These are phyloP conservation scores for Alternaria infectoria DNA, from an alignment of 2,329 filamentous ascomycete species.

Conservation along the genomic window DNA sequence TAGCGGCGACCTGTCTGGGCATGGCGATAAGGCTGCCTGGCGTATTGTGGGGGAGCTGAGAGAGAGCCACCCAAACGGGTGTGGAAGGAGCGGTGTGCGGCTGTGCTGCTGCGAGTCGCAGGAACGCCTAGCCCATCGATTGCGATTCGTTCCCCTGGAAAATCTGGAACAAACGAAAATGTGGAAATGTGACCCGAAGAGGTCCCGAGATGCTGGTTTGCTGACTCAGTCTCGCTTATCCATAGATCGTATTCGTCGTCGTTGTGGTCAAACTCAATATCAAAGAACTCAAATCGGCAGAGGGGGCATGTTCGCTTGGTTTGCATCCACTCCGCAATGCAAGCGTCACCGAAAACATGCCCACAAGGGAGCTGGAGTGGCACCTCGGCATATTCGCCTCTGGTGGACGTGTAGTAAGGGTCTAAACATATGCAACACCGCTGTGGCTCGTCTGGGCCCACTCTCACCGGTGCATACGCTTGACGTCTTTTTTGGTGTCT, in stretches of 20 bases:
- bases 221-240: constrained; percentile 1
- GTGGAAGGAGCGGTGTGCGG: constrained; percentile 10
- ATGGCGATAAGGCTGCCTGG: background rate
- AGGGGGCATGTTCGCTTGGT: constrained; percentile 20
- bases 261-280: background rate
- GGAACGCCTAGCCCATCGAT: background rate
- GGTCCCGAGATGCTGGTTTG: background rate
- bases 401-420: constrained; percentile 7
- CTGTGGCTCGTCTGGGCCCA: background rate
- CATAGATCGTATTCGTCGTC: background rate
- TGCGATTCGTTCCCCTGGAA: background rate
- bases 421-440: constrained; percentile 22
- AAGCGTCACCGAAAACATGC: constrained; percentile 23
- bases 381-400: constrained; percentile 8
- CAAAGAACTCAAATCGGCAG: constrained; percentile 12
- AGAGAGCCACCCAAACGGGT: background rate
- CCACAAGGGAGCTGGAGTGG: constrained; percentile 18
- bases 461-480: constrained; percentile 7
- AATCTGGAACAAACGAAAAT: background rate
- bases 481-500: background rate
- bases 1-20: background rate
- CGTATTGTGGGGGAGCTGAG: constrained; percentile 7
- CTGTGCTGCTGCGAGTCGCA: constrained; percentile 1
- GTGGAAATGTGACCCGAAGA: background rate
- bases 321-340: constrained; percentile 16